Conservation (phyloP, 1,139 yeast species). For the Pneumocystis jirovecii region DNA sequence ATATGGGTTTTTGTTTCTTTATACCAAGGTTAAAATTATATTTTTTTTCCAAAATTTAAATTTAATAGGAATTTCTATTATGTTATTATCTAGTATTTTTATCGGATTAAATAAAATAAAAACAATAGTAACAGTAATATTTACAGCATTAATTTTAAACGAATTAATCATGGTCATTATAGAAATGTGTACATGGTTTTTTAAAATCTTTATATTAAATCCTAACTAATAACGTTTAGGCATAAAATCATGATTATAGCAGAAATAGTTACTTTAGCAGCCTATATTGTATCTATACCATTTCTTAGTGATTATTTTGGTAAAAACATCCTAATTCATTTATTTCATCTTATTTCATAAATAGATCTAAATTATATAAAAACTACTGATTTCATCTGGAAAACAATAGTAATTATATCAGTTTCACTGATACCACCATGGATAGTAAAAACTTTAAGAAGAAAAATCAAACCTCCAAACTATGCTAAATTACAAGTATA, state of each 20-base stretch:
- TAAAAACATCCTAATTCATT: neutral
- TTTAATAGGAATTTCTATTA: slow-evolving; percentile 32
- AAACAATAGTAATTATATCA: slow-evolving; percentile 44
- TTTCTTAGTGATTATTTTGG: slow-evolving; percentile 69
- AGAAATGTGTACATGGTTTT: slow-evolving; percentile 71
- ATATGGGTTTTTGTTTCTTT: slow-evolving; percentile 81
- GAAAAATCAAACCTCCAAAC: slow-evolving; percentile 78
- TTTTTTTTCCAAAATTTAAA: neutral
- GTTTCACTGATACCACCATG: slow-evolving; percentile 81
- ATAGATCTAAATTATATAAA: slow-evolving; percentile 41
- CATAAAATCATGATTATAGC: slow-evolving; percentile 59
- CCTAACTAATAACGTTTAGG: slow-evolving; percentile 3
- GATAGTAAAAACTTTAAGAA: slow-evolving; percentile 59
- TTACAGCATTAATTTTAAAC: slow-evolving; percentile 63
- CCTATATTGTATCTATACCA: slow-evolving; percentile 66
- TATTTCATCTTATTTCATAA: slow-evolving; percentile 1
- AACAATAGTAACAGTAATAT: slow-evolving; percentile 74
- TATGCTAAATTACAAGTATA: slow-evolving; percentile 77
- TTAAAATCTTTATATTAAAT: neutral
- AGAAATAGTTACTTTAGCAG: slow-evolving; percentile 50
- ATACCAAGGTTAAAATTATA: slow-evolving; percentile 56
- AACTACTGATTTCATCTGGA: slow-evolving; percentile 53
- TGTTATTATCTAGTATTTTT: slow-evolving; percentile 61
- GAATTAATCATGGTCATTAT: slow-evolving; percentile 89
- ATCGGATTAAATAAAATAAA: slow-evolving; percentile 42